Percentiles rank a stretch among this genome's conserved stretches.
These are phyloP conservation scores for Otatea glauca DNA, from an alignment of 176 grass and related monocot genomes.

Conservation along the genomic window DNA sequence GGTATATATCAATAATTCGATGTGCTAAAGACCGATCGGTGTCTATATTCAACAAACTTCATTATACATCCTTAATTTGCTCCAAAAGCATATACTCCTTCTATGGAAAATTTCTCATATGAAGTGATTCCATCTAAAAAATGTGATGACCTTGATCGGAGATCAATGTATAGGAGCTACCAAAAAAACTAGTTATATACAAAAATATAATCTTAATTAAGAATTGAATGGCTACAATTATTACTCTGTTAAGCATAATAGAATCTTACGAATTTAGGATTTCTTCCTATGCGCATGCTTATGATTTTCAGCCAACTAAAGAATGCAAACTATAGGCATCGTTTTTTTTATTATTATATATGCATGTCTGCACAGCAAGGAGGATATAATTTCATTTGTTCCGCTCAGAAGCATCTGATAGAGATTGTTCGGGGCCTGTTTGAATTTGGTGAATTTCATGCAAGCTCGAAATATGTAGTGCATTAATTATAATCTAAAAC, in stretches of 20 bases:
- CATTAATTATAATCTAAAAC: not conserved
- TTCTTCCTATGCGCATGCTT: not conserved
- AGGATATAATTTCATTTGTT: not conserved
- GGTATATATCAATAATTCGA: not conserved
- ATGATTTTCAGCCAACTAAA: not conserved
- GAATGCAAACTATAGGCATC: not conserved
- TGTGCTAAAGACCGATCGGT: not conserved
- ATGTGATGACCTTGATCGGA: not conserved
- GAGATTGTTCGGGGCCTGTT: not conserved
- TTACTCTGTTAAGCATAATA: not conserved
- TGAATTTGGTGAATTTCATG: not conserved
- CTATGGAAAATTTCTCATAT: not conserved
- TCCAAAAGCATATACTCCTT: not conserved
- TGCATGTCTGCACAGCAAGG: too few relatives aligned
- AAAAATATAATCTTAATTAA: not conserved
- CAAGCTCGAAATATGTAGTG: not conserved
- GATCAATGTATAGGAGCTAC: not conserved
- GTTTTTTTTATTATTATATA: not conserved
- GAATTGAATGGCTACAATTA: not conserved
- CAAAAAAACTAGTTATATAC: not conserved
- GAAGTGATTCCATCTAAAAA: not conserved
- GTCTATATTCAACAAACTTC: not conserved
- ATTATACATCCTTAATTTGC: not conserved
- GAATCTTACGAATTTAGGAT: not conserved
- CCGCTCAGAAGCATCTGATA: not conserved